These are phyloP conservation scores for Lentinula novae-zelandiae DNA, from an alignment of 1,284 basidiomycete species.

Conservation along the genomic window DNA sequence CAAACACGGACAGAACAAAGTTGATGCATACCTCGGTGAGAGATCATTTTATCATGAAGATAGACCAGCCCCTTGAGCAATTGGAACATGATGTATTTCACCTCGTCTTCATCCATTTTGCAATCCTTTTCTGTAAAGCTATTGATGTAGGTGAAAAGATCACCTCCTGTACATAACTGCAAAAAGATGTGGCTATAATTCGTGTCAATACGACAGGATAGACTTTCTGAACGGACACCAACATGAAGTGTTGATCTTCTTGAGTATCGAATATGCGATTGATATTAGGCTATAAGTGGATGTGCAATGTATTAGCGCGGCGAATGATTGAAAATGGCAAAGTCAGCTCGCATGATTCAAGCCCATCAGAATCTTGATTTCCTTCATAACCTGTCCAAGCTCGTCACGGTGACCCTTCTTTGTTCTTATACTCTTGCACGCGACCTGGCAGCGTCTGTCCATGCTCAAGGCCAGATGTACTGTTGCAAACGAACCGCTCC, in stretches of 20 bases:
- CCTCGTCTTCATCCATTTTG: constrained; percentile 71
- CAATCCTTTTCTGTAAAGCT: constrained; percentile 46
- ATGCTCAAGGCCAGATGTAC: constrained; percentile 74
- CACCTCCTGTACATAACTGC: constrained; percentile 72
- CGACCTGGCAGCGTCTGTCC: constrained; percentile 64
- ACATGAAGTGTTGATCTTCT: constrained; percentile 61
- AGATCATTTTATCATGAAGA: constrained; percentile 70
- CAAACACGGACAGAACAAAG: background rate
- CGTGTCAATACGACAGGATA: background rate
- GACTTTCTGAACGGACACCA: constrained; percentile 3
- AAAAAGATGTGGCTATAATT: constrained; percentile 65
- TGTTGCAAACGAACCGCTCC: constrained; percentile 77
- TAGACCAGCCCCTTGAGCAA: constrained; percentile 70
- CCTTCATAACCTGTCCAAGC: constrained; percentile 64
- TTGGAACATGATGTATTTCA: constrained; percentile 83
- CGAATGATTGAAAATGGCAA: background rate
- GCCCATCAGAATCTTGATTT: constrained; percentile 67
- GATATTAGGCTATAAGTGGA: constrained; percentile 64
- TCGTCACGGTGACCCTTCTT: constrained; percentile 45
- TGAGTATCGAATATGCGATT: constrained; percentile 72
- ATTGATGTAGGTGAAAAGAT: constrained; percentile 77
- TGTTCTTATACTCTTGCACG: constrained; percentile 75
- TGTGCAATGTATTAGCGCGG: background rate
- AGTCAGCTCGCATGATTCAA: constrained; percentile 59
- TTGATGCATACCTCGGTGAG: constrained; percentile 68